Conservation (phyloP, 2,329 filamentous ascomycete genomes). For the Plectosphaerella cucumerina region DNA sequence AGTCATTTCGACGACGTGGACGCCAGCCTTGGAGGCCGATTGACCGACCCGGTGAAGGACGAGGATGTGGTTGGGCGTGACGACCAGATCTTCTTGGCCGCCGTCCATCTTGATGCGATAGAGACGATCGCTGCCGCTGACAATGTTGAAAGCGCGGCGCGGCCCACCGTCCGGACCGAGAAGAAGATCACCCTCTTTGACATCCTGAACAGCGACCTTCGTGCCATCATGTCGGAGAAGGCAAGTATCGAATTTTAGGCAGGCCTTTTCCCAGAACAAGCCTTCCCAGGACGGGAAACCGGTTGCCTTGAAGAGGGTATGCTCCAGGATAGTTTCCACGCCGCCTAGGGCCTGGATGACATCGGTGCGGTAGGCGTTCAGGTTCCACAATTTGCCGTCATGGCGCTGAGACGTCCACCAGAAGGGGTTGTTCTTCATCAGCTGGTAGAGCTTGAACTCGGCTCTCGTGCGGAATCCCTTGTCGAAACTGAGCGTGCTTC, state of each 20-base stretch:
- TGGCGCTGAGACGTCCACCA: conserved; percentile 99
- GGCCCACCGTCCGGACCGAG: conserved; percentile 42
- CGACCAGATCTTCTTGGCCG: conserved; percentile 40
- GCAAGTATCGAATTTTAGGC: conserved; percentile 37
- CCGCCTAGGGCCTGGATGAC: conserved; percentile 94
- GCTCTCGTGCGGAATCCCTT: conserved; percentile 94
- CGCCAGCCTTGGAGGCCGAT: too few relatives aligned
- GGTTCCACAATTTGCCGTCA: conserved; percentile 95
- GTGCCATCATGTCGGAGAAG: conserved; percentile 38
- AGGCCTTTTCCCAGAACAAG: conserved; percentile 78
- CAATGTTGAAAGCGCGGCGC: conserved; percentile 45
- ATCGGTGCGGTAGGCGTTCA: conserved; percentile 94
- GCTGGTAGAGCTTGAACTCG: conserved; percentile 96
- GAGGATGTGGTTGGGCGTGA: conserved; percentile 44
- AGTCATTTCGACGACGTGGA: conserved; percentile 40
- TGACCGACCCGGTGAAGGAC: conserved; percentile 37
- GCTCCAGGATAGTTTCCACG: conserved; percentile 96
- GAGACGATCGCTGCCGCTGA: conserved; percentile 39
- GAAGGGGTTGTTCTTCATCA: conserved; percentile 99
- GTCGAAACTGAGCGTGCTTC: conserved; percentile 95
- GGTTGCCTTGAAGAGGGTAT: conserved; percentile 94
- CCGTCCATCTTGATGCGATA: conserved; percentile 42
- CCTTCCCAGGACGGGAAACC: conserved; percentile 98
- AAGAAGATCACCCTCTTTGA: conserved; percentile 43
- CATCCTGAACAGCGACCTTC: conserved; percentile 41